A percentile compares a stretch with the other conserved stretches of the same genome.
These are phyloP conservation scores for Diaporthe citri DNA, from an alignment of 2,329 filamentous ascomycete species.

Conservation along the genomic window DNA sequence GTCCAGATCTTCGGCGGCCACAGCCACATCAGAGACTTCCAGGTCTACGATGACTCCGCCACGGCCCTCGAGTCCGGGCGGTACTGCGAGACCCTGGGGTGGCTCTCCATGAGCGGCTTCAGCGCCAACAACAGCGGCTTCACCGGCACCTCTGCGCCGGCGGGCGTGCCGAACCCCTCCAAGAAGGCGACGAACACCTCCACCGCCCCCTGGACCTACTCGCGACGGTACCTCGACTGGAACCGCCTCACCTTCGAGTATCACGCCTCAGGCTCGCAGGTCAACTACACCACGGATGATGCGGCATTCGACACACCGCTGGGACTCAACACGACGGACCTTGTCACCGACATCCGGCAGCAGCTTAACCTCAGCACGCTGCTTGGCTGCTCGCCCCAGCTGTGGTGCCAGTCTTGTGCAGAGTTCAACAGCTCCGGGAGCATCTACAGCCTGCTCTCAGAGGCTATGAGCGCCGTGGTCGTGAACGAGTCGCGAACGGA, in stretches of 20 bases:
- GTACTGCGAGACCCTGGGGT: conserved; percentile 78
- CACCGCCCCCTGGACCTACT: conserved; percentile 59
- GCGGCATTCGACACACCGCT: conserved; percentile 42
- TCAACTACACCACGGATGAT: conserved; percentile 30
- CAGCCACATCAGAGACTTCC: conserved; percentile 74
- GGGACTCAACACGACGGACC: conserved; percentile 41
- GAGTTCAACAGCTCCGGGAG: conserved; percentile 65
- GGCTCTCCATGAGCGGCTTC: conserved; percentile 74
- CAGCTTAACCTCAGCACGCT: conserved; percentile 65
- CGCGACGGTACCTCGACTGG: conserved; percentile 76
- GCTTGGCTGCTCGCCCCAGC: conserved; percentile 70
- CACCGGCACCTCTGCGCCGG: conserved; percentile 51
- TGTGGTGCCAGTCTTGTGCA: conserved; percentile 69
- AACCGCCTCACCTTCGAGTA: conserved; percentile 75
- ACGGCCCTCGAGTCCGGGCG: conserved; percentile 73
- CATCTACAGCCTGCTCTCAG: conserved; percentile 66
- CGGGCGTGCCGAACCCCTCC: conserved; percentile 53
- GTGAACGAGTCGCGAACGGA: conserved; percentile 64
- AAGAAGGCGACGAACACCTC: conserved; percentile 55
- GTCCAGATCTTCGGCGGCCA: conserved; percentile 77
- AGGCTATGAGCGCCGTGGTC: conserved; percentile 64
- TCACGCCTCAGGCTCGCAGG: conserved; percentile 61
- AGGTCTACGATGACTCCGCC: conserved; percentile 71
- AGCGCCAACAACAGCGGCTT: conserved; percentile 58
- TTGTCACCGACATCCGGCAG: conserved; percentile 58